phyloP scores from a whole-genome alignment of 2,329 filamentous ascomycete species.

The Didymella sp. region DNA sequence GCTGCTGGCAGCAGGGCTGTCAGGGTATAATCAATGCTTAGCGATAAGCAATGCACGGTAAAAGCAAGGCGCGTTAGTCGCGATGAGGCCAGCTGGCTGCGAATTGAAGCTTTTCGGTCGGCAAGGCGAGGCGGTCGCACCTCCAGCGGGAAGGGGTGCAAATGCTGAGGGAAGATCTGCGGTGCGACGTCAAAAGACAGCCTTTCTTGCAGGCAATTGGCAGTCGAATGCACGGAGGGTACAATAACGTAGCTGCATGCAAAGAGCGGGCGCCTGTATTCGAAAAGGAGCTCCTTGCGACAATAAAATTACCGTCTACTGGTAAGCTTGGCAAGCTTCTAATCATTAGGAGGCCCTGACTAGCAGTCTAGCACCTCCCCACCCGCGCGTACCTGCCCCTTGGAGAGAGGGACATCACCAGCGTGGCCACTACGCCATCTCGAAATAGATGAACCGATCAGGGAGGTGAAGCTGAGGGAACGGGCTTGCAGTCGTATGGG shows the following conservation, averaged over 20 bases:
- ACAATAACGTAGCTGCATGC: constrained; percentile 17
- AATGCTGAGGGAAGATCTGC: constrained; percentile 26
- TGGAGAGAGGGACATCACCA: constrained; percentile 5
- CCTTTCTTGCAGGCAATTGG: constrained; percentile 19
- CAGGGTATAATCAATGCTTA: constrained; percentile 6
- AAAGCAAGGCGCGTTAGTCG: constrained; percentile 26
- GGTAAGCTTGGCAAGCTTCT: constrained; percentile 27
- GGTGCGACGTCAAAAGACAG: constrained; percentile 30
- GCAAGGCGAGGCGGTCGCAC: constrained; percentile 33
- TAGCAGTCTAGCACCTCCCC: constrained; percentile 14
- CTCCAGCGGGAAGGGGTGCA: constrained; percentile 18
- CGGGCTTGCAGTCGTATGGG: neutral
- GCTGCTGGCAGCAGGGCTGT: constrained; percentile 18
- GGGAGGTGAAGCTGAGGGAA: neutral
- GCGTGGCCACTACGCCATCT: constrained; percentile 7
- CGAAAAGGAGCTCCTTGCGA: constrained; percentile 35
- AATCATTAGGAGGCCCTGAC: constrained; percentile 24
- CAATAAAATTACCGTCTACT: constrained; percentile 28
- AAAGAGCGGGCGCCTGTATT: constrained; percentile 19
- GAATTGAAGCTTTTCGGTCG: constrained; percentile 25
- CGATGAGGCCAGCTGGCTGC: constrained; percentile 40
- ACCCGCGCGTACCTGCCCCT: constrained; percentile 12
- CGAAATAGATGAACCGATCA: neutral
- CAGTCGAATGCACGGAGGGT: constrained; percentile 18
- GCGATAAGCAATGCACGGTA: constrained; percentile 23